Evolutionary conservation across 257 asterid species (phyloP).

Genomic region (Nicotiana undulata): DNA sequence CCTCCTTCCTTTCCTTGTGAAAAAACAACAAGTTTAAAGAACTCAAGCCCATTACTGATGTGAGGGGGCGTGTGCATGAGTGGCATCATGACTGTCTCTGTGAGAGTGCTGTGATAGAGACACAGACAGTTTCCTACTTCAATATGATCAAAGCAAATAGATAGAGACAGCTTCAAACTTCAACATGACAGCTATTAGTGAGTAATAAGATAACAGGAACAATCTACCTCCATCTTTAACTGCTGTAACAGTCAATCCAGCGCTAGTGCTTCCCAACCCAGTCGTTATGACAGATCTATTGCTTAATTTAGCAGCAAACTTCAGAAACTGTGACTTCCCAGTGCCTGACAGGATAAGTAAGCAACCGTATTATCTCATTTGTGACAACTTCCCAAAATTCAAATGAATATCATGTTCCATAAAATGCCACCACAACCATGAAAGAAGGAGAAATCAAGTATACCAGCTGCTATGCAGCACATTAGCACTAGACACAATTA

Average conservation of each 20-base stretch:
- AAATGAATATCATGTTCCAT: not conserved
- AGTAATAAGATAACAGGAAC: not conserved
- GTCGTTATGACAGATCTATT: conserved; percentile 93
- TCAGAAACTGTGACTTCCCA: conserved; percentile 95
- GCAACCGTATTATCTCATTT: conserved; percentile 14
- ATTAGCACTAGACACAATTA: not conserved
- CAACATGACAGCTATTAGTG: not conserved
- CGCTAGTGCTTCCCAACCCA: conserved; percentile 98
- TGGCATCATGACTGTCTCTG: not conserved
- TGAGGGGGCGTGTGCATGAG: too few species aligned
- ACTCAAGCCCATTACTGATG: not conserved
- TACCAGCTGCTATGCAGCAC: not conserved
- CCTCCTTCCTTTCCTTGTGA: not conserved
- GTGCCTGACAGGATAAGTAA: conserved; percentile 49
- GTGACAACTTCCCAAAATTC: conserved; percentile 3
- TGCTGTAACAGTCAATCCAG: conserved; percentile 99
- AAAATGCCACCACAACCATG: not conserved
- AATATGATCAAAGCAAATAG: not conserved
- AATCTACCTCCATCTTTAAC: conserved; percentile 93
- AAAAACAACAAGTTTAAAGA: not conserved
- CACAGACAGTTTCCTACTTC: not conserved
- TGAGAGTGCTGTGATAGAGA: not conserved
- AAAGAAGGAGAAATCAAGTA: not conserved
- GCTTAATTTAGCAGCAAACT: conserved; percentile 92
- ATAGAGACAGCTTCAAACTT: not conserved